phyloP scores from a whole-genome alignment of 805 yeast species.

The Cyberlindnera mrakii region DNA sequence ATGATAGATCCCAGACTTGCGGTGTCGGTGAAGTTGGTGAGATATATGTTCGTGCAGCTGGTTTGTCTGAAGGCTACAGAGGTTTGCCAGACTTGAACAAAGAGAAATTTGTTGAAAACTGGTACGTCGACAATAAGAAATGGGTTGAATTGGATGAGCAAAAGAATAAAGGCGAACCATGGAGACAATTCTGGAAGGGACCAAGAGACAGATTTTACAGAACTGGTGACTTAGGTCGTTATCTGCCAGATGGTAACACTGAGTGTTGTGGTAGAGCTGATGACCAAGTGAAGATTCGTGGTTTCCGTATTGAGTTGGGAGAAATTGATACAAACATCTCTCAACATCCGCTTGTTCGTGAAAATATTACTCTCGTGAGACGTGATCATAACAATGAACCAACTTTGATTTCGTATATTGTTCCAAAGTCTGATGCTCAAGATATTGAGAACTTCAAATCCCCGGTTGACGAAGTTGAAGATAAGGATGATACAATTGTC shows the following conservation, averaged over 20 bases:
- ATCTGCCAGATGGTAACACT: constrained; percentile 93
- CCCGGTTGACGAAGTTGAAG: constrained; percentile 37
- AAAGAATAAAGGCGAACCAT: constrained; percentile 38
- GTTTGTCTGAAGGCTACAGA: constrained; percentile 93
- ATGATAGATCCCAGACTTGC: constrained; percentile 84
- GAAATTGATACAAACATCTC: constrained; percentile 97
- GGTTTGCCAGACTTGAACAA: constrained; percentile 84
- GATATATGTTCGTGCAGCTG: constrained; percentile 96
- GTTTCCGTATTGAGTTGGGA: constrained; percentile 96
- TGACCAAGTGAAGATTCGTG: constrained; percentile 97
- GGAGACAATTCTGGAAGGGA: constrained; percentile 84
- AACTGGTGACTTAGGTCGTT: constrained; percentile 96
- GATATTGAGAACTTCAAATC: constrained; percentile 37
- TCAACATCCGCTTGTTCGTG: constrained; percentile 88
- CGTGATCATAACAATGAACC: constrained; percentile 93
- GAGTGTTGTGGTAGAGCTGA: constrained; percentile 99
- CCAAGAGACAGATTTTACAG: constrained; percentile 94
- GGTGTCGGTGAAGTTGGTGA: constrained; percentile 99
- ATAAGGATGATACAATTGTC: constrained; percentile 58
- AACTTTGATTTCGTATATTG: constrained; percentile 83
- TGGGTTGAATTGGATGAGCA: constrained; percentile 56
- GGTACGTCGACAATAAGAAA: constrained; percentile 71
- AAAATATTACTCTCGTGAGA: constrained; percentile 86
- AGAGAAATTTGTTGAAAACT: constrained; percentile 82
- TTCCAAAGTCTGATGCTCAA: constrained; percentile 60